Evolutionary conservation across 768 basidiomycete species (phyloP), one percentile per base, ranked within the genome.

Genomic region (Russula abietina): DNA sequence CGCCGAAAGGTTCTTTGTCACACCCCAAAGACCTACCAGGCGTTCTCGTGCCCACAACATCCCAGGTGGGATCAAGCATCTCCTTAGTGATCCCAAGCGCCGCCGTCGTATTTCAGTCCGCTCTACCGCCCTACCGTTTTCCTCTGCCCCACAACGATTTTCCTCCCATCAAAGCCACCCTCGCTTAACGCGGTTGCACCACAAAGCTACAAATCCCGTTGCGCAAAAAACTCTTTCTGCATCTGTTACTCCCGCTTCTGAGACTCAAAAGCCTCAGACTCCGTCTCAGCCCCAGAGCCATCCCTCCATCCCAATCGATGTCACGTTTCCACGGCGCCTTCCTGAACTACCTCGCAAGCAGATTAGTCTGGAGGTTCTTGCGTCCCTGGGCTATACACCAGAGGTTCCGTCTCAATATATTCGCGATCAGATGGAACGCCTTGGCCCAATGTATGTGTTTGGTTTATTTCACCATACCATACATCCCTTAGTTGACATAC

Each of bases 21-120:
- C 62, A 16, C 30, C 53, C 48, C 52, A 24, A 36, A 64, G 51
- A 36, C 4, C 22, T 9, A 48, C 12, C 8, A 26, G 53, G 0
- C 63, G 63, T n/a, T 60, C 63, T 28, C 53, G 63, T 26, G 63
- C 63, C 0, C 63, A 64, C 59, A 64, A 60, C 33, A 45, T 64
- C 33, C 63, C 63, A 8, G 63, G 63, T 1, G 58, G 63, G 5
- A 55, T 64, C 30, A 64, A 51, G 16, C 58, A 64, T 14, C 63
- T 64, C 36, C 62, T 64, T 17, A 60, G 63, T n/a, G 54, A 55
- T 32, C 54, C 59, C 28, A 60, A 60, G 48, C 63, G 59, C 16
- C 63, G 59, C 19, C 63, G 54, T 22, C 58, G 48, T 22, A n/a
- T 59, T 30, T 64, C 57, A 32, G 22, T 54, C 32, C 57, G 53